phyloP scores from a whole-genome alignment of 176 grass and related monocot species.

The Chrysopogon serrulatus region DNA sequence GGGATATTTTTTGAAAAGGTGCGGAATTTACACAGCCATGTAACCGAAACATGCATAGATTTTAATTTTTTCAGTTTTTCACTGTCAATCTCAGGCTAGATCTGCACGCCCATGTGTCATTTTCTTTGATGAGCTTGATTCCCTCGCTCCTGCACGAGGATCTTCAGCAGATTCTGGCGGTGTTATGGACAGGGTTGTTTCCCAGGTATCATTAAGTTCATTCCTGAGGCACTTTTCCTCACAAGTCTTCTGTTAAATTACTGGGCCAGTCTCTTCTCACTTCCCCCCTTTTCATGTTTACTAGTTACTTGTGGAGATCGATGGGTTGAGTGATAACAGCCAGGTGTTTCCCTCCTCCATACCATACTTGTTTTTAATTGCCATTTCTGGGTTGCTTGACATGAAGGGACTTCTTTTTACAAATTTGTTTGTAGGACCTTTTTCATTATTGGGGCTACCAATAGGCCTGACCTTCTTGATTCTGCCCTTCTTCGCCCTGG shows the following conservation, averaged over 20 bases:
- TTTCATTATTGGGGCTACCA: conserved; percentile 98
- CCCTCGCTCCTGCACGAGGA: conserved; percentile 85
- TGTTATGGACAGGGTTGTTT: conserved; percentile 99
- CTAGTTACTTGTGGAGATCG: conserved; percentile 97
- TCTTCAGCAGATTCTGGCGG: conserved; percentile 90
- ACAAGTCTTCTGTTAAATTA: neutral
- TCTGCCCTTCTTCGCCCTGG: conserved; percentile 89
- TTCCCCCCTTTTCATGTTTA: conserved; percentile 9
- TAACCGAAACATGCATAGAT: neutral
- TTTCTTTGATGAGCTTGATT: conserved; percentile 99
- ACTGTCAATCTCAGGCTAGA: conserved; percentile 58
- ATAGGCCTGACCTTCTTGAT: conserved; percentile 95
- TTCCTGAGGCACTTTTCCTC: neutral
- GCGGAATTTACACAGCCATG: neutral
- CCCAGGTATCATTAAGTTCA: conserved; percentile 53
- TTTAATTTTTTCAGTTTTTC: neutral
- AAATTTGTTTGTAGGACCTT: conserved; percentile 54
- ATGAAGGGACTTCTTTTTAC: neutral
- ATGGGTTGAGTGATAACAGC: conserved; percentile 87
- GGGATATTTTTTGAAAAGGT: conserved; percentile 97
- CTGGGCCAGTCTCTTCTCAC: conserved; percentile 1
- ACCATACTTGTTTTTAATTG: neutral
- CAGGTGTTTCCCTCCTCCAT: conserved; percentile 52
- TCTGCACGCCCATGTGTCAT: conserved; percentile 90
- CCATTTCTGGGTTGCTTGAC: conserved; percentile 9